phyloP scores from a whole-genome alignment of 495 filamentous ascomycete genomes.

The Filosporella fistucella region DNA sequence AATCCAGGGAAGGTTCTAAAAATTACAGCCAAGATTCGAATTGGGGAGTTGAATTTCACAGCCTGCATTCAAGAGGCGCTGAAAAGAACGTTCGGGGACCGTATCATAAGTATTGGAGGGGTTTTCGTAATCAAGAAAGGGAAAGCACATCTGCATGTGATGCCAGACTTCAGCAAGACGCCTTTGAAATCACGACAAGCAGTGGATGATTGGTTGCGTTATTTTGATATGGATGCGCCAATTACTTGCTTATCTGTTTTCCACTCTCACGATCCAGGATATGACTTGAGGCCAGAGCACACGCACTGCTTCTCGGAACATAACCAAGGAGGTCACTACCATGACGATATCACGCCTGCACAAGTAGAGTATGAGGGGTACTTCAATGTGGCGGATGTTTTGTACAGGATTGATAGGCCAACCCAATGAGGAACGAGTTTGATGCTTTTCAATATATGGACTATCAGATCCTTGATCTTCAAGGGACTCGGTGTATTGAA shows the following conservation, averaged over 20 bases:
- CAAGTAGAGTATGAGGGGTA: conserved; percentile 39
- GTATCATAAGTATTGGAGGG: conserved; percentile 31
- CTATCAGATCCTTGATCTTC: too few species aligned
- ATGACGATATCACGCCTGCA: conserved; percentile 28
- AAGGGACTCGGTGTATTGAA: too few species aligned
- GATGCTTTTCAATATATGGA: too few species aligned
- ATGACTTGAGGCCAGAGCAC: conserved; percentile 37
- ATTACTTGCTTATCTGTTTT: conserved; percentile 35
- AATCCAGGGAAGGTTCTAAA: conserved; percentile 30
- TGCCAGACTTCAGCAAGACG: conserved; percentile 36
- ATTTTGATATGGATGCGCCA: conserved; percentile 31
- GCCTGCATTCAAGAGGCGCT: conserved; percentile 29
- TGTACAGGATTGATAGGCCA: conserved; percentile 33
- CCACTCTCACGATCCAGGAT: conserved; percentile 32
- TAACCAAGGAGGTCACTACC: conserved; percentile 35
- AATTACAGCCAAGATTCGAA: conserved; percentile 26
- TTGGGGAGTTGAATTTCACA: conserved; percentile 28
- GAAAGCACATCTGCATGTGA: conserved; percentile 34
- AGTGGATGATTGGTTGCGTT: conserved; percentile 32
- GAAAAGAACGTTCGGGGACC: conserved; percentile 25
- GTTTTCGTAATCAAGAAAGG: conserved; percentile 33
- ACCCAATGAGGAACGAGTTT: too few species aligned
- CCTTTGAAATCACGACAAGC: conserved; percentile 26
- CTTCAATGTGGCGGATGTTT: conserved; percentile 29
- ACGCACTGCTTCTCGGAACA: conserved; percentile 36